These are phyloP conservation scores for Candida yuanshanica DNA, from an alignment of 805 yeast genomes.

Conservation along the genomic window DNA sequence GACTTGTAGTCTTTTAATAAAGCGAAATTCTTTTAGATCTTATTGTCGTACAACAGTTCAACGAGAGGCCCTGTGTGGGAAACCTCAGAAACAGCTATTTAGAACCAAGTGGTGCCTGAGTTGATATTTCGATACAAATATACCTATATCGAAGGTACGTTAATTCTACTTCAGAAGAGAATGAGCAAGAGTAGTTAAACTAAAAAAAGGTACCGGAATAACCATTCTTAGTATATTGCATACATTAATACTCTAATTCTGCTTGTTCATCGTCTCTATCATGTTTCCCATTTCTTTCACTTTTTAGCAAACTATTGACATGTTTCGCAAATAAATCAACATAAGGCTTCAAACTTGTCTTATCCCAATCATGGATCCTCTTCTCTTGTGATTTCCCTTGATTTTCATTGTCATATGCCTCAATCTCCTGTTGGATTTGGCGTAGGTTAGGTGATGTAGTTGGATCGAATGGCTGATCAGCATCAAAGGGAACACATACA, in stretches of 20 bases:
- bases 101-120: too few relatives aligned
- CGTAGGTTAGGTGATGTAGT: constrained; percentile 71
- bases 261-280: constrained; percentile 31
- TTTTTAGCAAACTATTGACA: constrained; percentile 51
- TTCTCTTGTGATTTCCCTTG: constrained; percentile 9
- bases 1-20: too few relatives aligned
- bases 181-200: too few relatives aligned
- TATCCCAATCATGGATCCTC: constrained; percentile 42
- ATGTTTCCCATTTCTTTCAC: constrained; percentile 42
- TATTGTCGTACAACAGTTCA: too few relatives aligned
- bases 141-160: too few relatives aligned
- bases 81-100: too few relatives aligned
- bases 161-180: too few relatives aligned
- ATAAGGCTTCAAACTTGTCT: constrained; percentile 67
- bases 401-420: constrained; percentile 32
- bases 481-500: constrained; percentile 79
- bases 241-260: constrained; percentile 11
- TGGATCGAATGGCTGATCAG: constrained; percentile 61
- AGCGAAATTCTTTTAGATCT: too few relatives aligned
- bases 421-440: constrained; percentile 59
- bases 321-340: constrained; percentile 59
- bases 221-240: too few relatives aligned
- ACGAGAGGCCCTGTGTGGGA: too few relatives aligned
- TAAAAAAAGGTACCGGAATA: neutral
- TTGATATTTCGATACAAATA: neutral